Evolutionary conservation across 305 asterid genomes (phyloP).

Genomic region (Euphrasia arctica): DNA sequence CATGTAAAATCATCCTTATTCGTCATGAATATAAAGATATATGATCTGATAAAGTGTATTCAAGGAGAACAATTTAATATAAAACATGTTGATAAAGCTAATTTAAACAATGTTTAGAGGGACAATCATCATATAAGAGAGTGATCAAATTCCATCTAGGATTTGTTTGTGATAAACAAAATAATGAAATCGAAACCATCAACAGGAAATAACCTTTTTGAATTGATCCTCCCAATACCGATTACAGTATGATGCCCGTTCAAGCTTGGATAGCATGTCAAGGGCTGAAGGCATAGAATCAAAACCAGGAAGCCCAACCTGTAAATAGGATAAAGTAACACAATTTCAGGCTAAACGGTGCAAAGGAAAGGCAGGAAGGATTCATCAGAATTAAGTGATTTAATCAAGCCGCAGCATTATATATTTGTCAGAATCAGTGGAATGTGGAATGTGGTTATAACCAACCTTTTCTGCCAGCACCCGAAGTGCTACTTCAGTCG

Average conservation of each 20-base stretch:
- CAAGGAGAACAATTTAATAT: constrained; percentile 1
- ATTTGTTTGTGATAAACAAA: constrained; percentile 8
- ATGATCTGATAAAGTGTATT: constrained; percentile 4
- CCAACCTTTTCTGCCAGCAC: constrained; percentile 95
- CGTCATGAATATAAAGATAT: constrained; percentile 4
- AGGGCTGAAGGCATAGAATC: constrained; percentile 98
- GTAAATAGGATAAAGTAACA: constrained; percentile 35
- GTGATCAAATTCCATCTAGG: constrained; percentile 1
- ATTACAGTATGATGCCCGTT: constrained; percentile 93
- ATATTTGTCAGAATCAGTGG: constrained; percentile 17
- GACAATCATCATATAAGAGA: constrained; percentile 7
- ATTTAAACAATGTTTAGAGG: not conserved
- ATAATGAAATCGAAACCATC: constrained; percentile 17
- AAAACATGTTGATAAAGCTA: not conserved
- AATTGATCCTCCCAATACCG: constrained; percentile 97
- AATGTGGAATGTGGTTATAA: constrained; percentile 27
- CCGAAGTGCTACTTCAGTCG: constrained; percentile 99
- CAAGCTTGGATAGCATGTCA: constrained; percentile 92
- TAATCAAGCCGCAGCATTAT: constrained; percentile 23
- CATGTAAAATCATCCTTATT: constrained; percentile 11
- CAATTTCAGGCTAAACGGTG: constrained; percentile 20
- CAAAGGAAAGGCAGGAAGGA: constrained; percentile 5
- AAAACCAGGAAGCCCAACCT: constrained; percentile 99
- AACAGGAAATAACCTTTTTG: constrained; percentile 72
- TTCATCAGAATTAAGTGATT: not conserved